These are phyloP conservation scores for Saccharomyces hybrid DNA, from an alignment of 1,139 yeast genomes.

Conservation along the genomic window DNA sequence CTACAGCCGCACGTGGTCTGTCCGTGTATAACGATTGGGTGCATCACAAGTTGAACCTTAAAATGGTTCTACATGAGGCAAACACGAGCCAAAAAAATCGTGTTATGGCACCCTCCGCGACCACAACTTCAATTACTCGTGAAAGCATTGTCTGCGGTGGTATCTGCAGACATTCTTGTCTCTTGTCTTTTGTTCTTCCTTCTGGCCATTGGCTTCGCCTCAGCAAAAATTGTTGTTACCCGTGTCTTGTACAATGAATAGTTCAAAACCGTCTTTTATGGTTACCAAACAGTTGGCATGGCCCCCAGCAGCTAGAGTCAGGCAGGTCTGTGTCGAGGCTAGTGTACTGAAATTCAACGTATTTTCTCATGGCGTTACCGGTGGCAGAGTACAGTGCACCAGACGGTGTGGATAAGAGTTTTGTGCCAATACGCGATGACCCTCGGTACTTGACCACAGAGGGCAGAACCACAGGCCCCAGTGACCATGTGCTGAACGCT, in stretches of 20 bases:
- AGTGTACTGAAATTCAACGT: not conserved
- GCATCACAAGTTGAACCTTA: not conserved
- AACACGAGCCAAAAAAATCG: not conserved
- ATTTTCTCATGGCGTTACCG: not conserved
- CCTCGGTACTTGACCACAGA: conserved; percentile 43
- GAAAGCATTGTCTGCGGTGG: not conserved
- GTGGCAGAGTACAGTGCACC: not conserved
- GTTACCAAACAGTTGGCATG: not conserved
- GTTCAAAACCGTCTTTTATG: not conserved
- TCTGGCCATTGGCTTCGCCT: not conserved
- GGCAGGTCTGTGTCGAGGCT: not conserved
- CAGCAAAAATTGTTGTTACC: not conserved
- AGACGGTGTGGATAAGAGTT: conserved; percentile 4
- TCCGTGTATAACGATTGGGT: not conserved
- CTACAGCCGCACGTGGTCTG: not conserved
- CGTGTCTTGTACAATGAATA: not conserved
- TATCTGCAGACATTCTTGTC: not conserved
- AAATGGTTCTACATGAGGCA: not conserved
- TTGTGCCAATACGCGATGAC: conserved; percentile 2
- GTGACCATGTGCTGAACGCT: conserved; percentile 57
- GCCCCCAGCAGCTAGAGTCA: not conserved
- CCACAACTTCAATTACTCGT: not conserved
- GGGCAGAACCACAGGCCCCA: conserved; percentile 67
- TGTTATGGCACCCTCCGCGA: not conserved
- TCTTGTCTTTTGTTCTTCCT: not conserved